These are phyloP conservation scores for Aspergillus affinis DNA, from an alignment of 495 filamentous ascomycete species.

Conservation along the genomic window DNA sequence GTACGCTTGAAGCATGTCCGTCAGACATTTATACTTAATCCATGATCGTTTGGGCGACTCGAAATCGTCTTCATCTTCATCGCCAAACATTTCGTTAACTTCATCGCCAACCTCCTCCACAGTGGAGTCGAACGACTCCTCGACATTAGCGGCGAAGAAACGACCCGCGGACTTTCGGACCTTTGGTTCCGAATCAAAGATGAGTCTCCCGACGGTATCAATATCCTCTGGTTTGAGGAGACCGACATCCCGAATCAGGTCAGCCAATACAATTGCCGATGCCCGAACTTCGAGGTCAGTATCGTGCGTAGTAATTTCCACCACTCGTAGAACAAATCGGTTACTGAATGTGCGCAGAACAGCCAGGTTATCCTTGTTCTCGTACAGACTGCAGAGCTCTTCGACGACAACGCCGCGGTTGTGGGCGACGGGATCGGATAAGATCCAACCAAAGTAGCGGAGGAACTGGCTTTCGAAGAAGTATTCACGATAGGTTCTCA, in stretches of 20 bases:
- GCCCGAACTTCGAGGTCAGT: slow-evolving; percentile 75
- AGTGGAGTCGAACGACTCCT: slow-evolving; percentile 75
- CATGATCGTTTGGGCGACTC: slow-evolving; percentile 74
- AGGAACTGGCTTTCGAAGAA: slow-evolving; percentile 88
- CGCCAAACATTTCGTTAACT: slow-evolving; percentile 63
- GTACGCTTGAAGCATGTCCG: slow-evolving; percentile 77
- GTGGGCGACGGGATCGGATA: slow-evolving; percentile 70
- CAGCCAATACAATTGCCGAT: slow-evolving; percentile 73
- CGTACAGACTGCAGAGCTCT: slow-evolving; percentile 74
- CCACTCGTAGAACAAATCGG: slow-evolving; percentile 78
- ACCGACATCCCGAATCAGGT: slow-evolving; percentile 76
- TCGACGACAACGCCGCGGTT: slow-evolving; percentile 77
- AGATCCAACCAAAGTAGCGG: slow-evolving; percentile 91
- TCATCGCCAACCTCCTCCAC: slow-evolving; percentile 85
- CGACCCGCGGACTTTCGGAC: slow-evolving; percentile 83
- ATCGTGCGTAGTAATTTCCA: slow-evolving; percentile 89
- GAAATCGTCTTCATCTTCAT: slow-evolving; percentile 68
- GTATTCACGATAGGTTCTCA: slow-evolving; percentile 72
- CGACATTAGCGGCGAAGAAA: slow-evolving; percentile 85
- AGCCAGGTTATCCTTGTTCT: slow-evolving; percentile 69
- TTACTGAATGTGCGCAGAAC: slow-evolving; percentile 86
- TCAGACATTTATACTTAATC: slow-evolving; percentile 88
- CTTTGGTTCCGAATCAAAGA: slow-evolving; percentile 81
- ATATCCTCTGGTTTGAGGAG: slow-evolving; percentile 89
- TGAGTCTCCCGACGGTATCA: slow-evolving; percentile 75